Conservation (phyloP, 306 rosid genomes). For the Cucurbita moschata region DNA sequence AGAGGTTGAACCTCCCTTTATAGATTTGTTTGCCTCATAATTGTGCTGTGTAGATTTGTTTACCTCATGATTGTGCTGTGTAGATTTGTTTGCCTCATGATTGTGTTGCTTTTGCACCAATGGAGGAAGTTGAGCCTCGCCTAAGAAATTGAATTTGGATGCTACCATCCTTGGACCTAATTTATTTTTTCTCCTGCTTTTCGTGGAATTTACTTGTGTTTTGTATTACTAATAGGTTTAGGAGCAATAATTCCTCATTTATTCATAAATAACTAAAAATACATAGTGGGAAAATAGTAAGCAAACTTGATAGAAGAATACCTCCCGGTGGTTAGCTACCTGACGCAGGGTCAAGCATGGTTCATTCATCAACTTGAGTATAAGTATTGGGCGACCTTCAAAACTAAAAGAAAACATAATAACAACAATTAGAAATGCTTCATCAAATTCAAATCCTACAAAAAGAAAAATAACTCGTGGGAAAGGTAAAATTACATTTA, state of each 20-base stretch:
- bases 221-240: conserved; percentile 11
- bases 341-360: conserved; percentile 26
- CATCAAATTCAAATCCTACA: neutral
- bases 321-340: conserved; percentile 51
- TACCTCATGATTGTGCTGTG: neutral
- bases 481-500: conserved; percentile 17
- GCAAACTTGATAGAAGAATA: conserved; percentile 10
- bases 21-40: no score
- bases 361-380: conserved; percentile 24
- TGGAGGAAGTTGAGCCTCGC: neutral
- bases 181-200: neutral
- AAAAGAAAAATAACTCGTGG: neutral
- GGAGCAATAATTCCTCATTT: neutral
- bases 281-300: neutral
- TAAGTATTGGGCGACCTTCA: conserved; percentile 34
- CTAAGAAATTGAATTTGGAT: neutral
- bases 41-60: no score
- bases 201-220: conserved; percentile 2
- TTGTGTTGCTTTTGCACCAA: neutral
- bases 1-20: neutral
- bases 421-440: neutral
- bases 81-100: neutral
- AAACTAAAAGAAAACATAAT: neutral
- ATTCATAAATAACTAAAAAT: neutral
- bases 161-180: neutral